Base-by-base conservation (phyloP, 352 stramenopile genomes). In the Globisporangium spinosum region DNA sequence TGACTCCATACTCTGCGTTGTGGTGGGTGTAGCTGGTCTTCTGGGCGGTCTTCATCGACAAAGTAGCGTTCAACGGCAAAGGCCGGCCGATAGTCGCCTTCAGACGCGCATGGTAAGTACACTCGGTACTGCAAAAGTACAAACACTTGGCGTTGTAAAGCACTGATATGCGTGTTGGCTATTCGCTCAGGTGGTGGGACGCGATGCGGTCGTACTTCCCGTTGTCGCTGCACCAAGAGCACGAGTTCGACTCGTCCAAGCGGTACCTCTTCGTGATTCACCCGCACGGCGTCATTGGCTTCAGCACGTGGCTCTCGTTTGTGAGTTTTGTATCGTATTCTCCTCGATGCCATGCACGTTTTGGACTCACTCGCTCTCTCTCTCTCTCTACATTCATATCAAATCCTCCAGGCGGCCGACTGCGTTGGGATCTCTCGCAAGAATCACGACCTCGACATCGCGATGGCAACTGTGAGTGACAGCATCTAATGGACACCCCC, bases 201-300 rank as follows among this genome's bases (percentile, higher is more conserved):
- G 58, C 64, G 4, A 74, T 78, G 32, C 74, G 70, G 35, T 56
- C 67, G 43, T 87, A 87, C 35, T 87, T 87, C 40, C 72, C 78
- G 0, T 32, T 84, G 10, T 65, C 72, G 45, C 62, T 83, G 35
- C 65, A 63, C 56, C 79, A 87, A 54, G 79, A 87, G 56, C 68
- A 71, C n/a, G 57, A 67, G 6, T 79, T 83, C 23, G 76, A 82
- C 65, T 38, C 73, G 1, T 38, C 20, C 8, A 74, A 82, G 58
- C 64, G 62, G 29, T 73, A 85, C 53, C 56, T 87, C 23, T 85
- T 89, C 54, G 72, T 77, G 43, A 74, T 81, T 51, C 77, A 87
- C 64, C 79, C 79, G 32, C 78, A 87, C 58, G 79, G 80, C 56
- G 74, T 89, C 68, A 70, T 85, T 35, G 80, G 78, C 64, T 68